phyloP scores from a whole-genome alignment of 805 yeast species.

The Yamadazyma tumulicola region DNA sequence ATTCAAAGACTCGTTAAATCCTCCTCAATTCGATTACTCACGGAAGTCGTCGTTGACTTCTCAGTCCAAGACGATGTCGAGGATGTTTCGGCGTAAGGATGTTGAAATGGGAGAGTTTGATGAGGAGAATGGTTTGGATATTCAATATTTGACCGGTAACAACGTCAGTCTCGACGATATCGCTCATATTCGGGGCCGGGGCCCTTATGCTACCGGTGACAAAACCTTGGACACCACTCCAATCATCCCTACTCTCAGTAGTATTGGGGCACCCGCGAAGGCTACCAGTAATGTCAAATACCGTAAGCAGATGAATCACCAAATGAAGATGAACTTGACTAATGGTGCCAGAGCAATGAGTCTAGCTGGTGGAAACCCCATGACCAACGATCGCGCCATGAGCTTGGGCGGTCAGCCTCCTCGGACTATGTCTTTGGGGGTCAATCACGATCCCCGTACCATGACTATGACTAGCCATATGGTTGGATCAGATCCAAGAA shows the following conservation, averaged over 20 bases:
- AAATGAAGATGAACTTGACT: conserved; percentile 54
- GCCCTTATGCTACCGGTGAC: conserved; percentile 52
- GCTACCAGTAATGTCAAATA: conserved; percentile 54
- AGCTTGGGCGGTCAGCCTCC: conserved; percentile 15
- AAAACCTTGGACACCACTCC: conserved; percentile 58
- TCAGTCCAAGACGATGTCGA: conserved; percentile 35
- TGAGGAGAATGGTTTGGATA: conserved; percentile 36
- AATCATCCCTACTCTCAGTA: conserved; percentile 65
- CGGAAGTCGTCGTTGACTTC: conserved; percentile 39
- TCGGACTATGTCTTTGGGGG: conserved; percentile 16
- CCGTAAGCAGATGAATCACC: conserved; percentile 65
- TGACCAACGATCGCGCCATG: conserved; percentile 23
- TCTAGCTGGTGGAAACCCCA: conserved; percentile 32
- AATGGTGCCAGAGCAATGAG: conserved; percentile 46
- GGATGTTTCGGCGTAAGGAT: conserved; percentile 40
- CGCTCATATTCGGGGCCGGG: conserved; percentile 59
- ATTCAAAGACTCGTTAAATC: conserved; percentile 6
- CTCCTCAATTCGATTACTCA: conserved; percentile 11
- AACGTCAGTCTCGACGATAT: conserved; percentile 62
- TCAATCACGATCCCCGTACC: conserved; percentile 19
- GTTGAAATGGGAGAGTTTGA: conserved; percentile 24
- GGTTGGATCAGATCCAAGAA: conserved; percentile 10
- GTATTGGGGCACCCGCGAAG: conserved; percentile 22
- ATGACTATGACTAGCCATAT: conserved; percentile 31
- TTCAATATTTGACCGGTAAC: conserved; percentile 31